These are phyloP conservation scores for Lonicera japonica DNA, from an alignment of 129 eudicot genomes.

Conservation along the genomic window DNA sequence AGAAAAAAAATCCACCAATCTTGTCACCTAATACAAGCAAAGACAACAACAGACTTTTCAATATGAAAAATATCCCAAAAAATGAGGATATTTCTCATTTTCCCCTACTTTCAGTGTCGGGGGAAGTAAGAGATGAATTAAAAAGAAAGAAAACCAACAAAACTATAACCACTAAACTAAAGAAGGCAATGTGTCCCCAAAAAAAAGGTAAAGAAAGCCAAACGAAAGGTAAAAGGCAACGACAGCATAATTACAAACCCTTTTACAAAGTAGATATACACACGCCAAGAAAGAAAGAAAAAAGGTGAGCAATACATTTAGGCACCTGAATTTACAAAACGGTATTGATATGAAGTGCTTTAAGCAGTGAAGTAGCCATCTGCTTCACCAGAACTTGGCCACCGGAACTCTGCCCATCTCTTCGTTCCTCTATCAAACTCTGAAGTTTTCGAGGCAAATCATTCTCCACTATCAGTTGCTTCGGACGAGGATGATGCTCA, in stretches of 20 bases:
- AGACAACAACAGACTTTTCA: not conserved
- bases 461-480: conserved; percentile 91
- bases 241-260: conserved; percentile 28
- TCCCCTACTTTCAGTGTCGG: not conserved
- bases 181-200: too few relatives aligned
- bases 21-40: too few relatives aligned
- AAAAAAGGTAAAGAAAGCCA: conserved; percentile 10
- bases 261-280: conserved; percentile 13
- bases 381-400: conserved; percentile 98
- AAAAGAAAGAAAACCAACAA: conserved; percentile 10
- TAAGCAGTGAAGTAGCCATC: conserved; percentile 98
- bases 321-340: conserved; percentile 47
- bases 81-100: not conserved
- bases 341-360: conserved; percentile 92
- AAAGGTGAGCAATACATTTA: not conserved
- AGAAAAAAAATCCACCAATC: too few relatives aligned
- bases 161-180: too few relatives aligned
- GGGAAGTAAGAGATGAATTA: not conserved
- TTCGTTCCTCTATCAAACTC: conserved; percentile 84
- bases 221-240: not conserved
- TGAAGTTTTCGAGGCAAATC: conserved; percentile 88
- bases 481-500: conserved; percentile 95
- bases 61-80: not conserved
- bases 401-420: conserved; percentile 95
- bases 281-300: conserved; percentile 3